Base-by-base conservation (phyloP, 495 filamentous ascomycete genomes). In the Cenococcum geophilum region DNA sequence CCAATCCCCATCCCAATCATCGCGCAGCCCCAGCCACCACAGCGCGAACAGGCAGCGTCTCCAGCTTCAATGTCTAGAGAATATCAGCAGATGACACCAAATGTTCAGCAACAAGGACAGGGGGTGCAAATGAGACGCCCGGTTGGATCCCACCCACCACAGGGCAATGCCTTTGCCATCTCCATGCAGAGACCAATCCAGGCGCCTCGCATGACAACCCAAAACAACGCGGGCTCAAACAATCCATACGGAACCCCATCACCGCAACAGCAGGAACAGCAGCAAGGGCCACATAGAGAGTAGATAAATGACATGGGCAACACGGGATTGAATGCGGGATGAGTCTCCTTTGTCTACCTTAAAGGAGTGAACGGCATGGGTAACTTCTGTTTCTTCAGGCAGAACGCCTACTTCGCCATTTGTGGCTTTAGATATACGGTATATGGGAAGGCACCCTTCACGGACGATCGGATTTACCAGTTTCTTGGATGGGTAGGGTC, bases 11-110 rank as follows among this genome's bases (percentile, higher is more conserved):
- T 65, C 18, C 66, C 66, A 6, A 42, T 65, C 14, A 57, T 57
- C 21, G 57, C 66, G 16, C 58, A 59, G 4, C 54, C 52, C 9
- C 55, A 55, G 8, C 42, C 54, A 5, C 22, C 21, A 0, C 48
- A 32, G 34, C 57, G 52, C n/a, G 27, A 32, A 32, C 49, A 52
- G 21, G 49, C 61, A 4, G 27, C 27, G 1, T 68, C 65, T 42
- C 61, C 65, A 1, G 58, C 43, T 27, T 63, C 65, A 1, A 47
- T 64, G 50, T 63, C 64, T 5, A 63, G 2, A 21, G 65, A 68
- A 49, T 64, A 34, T 12, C 62, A 59, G 50, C 61, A 47, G 21
- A 65, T 68, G 62, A 11, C 25, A 21, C 5, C 40, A 20, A 27
- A 25, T 5, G 51, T 8, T 12, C 25, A 27, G 6, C 23, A 54